phyloP scores from a whole-genome alignment of 305 asterid species.

The Stenogyne calaminthoides region DNA sequence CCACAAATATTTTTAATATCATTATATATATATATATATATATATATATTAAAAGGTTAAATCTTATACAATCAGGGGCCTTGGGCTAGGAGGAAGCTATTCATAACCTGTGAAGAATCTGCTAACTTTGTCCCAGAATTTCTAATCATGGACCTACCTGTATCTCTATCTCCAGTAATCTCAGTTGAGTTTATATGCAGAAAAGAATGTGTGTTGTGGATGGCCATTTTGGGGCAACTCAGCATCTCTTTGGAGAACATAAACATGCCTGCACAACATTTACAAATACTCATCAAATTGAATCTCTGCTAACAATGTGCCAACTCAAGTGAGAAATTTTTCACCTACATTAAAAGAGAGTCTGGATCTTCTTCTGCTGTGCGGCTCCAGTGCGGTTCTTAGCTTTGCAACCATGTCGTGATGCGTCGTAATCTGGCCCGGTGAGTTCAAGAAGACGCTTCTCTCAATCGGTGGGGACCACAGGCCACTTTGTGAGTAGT shows the following conservation, averaged over 20 bases:
- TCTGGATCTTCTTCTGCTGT: conserved; percentile 43
- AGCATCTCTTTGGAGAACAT: conserved; percentile 73
- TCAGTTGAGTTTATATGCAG: background rate
- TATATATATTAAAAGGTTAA: background rate
- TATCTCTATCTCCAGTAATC: background rate
- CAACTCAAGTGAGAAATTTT: background rate
- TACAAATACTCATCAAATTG: background rate
- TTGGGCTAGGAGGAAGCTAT: background rate
- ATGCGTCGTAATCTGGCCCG: conserved; percentile 47
- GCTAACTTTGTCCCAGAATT: background rate
- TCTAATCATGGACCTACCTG: background rate
- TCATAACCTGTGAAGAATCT: background rate
- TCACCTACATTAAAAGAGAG: conserved; percentile 44
- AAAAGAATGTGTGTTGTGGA: background rate
- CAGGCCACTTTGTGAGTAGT: conserved; percentile 67
- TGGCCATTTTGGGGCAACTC: conserved; percentile 11
- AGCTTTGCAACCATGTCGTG: conserved; percentile 57
- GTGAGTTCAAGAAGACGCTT: conserved; percentile 53
- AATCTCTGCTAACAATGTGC: background rate
- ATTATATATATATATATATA: no score
- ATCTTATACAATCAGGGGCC: no score
- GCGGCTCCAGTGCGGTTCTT: conserved; percentile 46
- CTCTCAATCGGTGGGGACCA: conserved; percentile 87
- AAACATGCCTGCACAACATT: conserved; percentile 68
- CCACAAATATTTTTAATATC: no score